These are phyloP conservation scores for Pulveroboletus frians DNA, from an alignment of 768 basidiomycete genomes.

Conservation along the genomic window DNA sequence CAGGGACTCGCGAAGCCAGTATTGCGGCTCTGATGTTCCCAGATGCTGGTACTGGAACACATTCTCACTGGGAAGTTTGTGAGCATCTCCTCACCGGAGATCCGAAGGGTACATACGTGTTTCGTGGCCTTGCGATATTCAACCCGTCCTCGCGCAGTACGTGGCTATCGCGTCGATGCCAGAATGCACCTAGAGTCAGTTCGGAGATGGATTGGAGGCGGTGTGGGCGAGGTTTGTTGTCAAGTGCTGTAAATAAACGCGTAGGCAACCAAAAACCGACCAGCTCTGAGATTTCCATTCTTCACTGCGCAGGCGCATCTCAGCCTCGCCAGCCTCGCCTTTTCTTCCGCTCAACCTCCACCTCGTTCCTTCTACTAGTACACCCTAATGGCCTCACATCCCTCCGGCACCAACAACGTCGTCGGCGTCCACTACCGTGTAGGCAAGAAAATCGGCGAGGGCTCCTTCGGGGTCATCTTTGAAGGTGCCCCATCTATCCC, in stretches of 20 bases:
- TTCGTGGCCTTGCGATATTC: conserved; percentile 42
- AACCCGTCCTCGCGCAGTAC: too few relatives aligned
- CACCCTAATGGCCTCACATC: conserved; percentile 47
- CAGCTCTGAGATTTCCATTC: conserved; percentile 24
- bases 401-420: conserved; percentile 64
- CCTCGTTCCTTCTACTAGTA: conserved; percentile 11
- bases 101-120: conserved; percentile 36
- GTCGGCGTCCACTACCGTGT: conserved; percentile 98
- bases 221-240: conserved; percentile 12
- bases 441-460: conserved; percentile 99
- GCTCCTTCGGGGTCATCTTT: conserved; percentile 95
- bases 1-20: not conserved
- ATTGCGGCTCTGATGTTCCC: not conserved
- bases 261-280: conserved; percentile 5
- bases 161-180: too few relatives aligned
- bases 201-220: conserved; percentile 8
- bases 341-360: not conserved
- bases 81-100: conserved; percentile 3
- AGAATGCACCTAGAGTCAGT: too few relatives aligned
- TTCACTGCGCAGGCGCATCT: conserved; percentile 26
- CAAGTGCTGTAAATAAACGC: not conserved
- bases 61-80: not conserved
- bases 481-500: conserved; percentile 50
- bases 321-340: conserved; percentile 21
- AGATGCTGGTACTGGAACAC: not conserved